Conservation (phyloP, 495 filamentous ascomycete genomes). For the Hypoxylon perforatum region DNA sequence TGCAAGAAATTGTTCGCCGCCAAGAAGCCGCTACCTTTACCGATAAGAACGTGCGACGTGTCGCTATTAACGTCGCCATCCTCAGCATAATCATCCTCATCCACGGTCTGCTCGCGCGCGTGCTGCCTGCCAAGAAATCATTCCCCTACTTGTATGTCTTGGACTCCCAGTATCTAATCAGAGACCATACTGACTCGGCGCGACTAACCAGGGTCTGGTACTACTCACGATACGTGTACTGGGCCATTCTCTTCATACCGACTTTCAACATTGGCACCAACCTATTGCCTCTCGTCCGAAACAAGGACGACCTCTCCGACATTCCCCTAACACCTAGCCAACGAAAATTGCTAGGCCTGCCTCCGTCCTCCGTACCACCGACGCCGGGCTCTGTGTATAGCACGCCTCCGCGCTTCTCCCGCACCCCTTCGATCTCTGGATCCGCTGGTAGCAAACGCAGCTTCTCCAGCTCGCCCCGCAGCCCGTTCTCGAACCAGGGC, state of each 20-base stretch:
- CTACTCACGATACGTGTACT: slow-evolving; percentile 36
- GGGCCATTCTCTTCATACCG: slow-evolving; percentile 54
- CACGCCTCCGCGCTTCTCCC: slow-evolving; percentile 88
- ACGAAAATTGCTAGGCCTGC: slow-evolving; percentile 83
- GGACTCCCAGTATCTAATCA: neutral
- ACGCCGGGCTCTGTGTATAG: slow-evolving; percentile 75
- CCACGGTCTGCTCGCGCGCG: slow-evolving; percentile 37
- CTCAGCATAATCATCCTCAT: slow-evolving; percentile 56
- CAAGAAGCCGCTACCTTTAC: slow-evolving; percentile 79
- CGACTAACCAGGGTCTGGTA: slow-evolving; percentile 27
- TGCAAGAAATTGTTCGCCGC: slow-evolving; percentile 80
- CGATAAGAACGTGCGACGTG: slow-evolving; percentile 71
- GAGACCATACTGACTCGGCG: neutral
- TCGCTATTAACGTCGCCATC: slow-evolving; percentile 71
- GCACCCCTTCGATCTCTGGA: slow-evolving; percentile 70
- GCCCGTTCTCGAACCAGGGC: slow-evolving; percentile 45
- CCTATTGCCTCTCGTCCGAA: slow-evolving; percentile 73
- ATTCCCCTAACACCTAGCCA: slow-evolving; percentile 93
- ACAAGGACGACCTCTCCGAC: slow-evolving; percentile 81
- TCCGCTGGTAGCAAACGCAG: slow-evolving; percentile 61
- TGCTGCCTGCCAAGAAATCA: slow-evolving; percentile 41
- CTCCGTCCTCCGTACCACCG: slow-evolving; percentile 71
- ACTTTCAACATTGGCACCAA: slow-evolving; percentile 73
- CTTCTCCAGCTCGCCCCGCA: slow-evolving; percentile 66
- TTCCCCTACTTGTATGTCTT: slow-evolving; percentile 39